These are phyloP conservation scores for Bolboschoenoplectus hybrid DNA, from an alignment of 202 grass and related monocot species.

Conservation along the genomic window DNA sequence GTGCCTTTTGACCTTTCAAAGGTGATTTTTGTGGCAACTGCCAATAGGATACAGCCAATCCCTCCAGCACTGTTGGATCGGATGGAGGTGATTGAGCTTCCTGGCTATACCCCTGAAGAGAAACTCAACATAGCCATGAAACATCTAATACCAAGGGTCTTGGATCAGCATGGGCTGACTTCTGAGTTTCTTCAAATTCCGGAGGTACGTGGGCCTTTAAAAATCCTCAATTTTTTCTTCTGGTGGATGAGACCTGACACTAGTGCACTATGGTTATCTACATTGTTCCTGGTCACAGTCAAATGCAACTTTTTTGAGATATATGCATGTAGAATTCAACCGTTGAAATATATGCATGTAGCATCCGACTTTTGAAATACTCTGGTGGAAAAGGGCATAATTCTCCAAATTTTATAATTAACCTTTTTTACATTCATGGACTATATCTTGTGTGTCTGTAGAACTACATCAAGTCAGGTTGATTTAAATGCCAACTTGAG, in stretches of 20 bases:
- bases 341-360: background rate
- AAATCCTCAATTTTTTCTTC: slow-evolving; percentile 1
- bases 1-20: slow-evolving; percentile 97
- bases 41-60: slow-evolving; percentile 90
- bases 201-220: slow-evolving; percentile 57
- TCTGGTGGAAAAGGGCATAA: background rate
- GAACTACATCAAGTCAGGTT: background rate
- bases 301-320: slow-evolving; percentile 16
- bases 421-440: background rate
- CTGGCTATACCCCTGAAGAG: slow-evolving; percentile 96
- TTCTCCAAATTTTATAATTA: background rate
- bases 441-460: background rate
- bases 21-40: slow-evolving; percentile 96
- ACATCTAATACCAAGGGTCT: slow-evolving; percentile 96
- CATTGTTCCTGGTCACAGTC: slow-evolving; percentile 30
- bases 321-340: background rate
- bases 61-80: slow-evolving; percentile 89
- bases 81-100: slow-evolving; percentile 98
- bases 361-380: slow-evolving; percentile 4
- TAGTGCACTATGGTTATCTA: background rate
- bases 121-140: slow-evolving; percentile 97
- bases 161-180: slow-evolving; percentile 93
- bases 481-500: slow-evolving; percentile 6
- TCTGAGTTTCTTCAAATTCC: slow-evolving; percentile 89
- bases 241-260: background rate